A percentile compares a stretch with the other conserved stretches of the same genome.
These are phyloP conservation scores for Xylaria sp. DNA, from an alignment of 2,329 filamentous ascomycete genomes.

Conservation along the genomic window DNA sequence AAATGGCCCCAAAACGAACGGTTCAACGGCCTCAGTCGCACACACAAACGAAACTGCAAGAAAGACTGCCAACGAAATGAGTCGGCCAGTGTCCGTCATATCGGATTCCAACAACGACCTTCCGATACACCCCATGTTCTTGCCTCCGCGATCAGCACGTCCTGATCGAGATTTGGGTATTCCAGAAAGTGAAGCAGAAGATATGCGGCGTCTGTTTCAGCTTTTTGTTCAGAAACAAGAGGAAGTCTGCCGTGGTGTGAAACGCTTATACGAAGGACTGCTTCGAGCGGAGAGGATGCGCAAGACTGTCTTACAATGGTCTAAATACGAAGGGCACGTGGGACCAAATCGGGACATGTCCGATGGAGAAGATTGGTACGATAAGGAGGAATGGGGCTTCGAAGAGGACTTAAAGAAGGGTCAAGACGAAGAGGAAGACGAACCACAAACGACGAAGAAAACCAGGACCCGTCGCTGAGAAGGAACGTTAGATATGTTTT, in stretches of 20 bases:
- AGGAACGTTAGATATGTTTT: slow-evolving; percentile 17
- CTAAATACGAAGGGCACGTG: slow-evolving; percentile 80
- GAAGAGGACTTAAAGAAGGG: slow-evolving; percentile 82
- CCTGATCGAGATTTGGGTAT: slow-evolving; percentile 78
- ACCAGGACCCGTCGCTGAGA: slow-evolving; percentile 64
- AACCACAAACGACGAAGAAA: slow-evolving; percentile 70
- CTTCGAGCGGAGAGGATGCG: slow-evolving; percentile 78
- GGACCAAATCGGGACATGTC: slow-evolving; percentile 78
- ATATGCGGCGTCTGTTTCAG: slow-evolving; percentile 77
- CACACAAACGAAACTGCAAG: slow-evolving; percentile 34
- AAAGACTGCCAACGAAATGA: slow-evolving; percentile 39
- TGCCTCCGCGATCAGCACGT: slow-evolving; percentile 69
- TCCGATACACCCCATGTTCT: slow-evolving; percentile 80
- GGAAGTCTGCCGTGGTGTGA: slow-evolving; percentile 78
- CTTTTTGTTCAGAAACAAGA: slow-evolving; percentile 88
- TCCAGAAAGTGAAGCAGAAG: slow-evolving; percentile 79
- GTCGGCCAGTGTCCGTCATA: slow-evolving; percentile 46
- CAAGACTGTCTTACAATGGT: slow-evolving; percentile 77
- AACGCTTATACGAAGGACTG: slow-evolving; percentile 75
- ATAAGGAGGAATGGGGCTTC: slow-evolving; percentile 81
- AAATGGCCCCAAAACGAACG: slow-evolving; percentile 36
- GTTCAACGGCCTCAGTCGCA: slow-evolving; percentile 25
- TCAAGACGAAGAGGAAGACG: slow-evolving; percentile 84
- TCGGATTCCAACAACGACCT: slow-evolving; percentile 60
- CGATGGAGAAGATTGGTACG: slow-evolving; percentile 91